These are phyloP conservation scores for Celoporthe dispersa DNA, from an alignment of 2,329 filamentous ascomycete species.

Conservation along the genomic window DNA sequence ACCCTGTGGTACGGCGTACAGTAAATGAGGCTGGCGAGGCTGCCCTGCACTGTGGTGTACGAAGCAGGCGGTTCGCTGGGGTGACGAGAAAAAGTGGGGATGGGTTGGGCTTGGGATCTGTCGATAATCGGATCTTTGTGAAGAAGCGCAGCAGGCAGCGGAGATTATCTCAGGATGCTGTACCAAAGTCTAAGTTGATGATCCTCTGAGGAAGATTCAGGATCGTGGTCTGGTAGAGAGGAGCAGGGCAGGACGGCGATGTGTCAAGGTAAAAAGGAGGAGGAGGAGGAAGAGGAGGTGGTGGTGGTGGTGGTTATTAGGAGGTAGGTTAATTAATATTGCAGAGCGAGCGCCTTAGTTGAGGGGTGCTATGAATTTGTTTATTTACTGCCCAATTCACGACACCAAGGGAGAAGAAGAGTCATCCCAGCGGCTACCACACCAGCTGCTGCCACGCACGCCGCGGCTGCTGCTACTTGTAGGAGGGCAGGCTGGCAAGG, in stretches of 20 bases:
- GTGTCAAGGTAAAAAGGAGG: neutral
- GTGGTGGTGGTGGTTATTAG: neutral
- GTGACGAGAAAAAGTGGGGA: slow-evolving; percentile 1
- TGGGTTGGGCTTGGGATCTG: neutral
- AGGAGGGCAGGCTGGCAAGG: neutral
- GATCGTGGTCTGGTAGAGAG: neutral
- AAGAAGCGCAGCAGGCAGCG: slow-evolving; percentile 14
- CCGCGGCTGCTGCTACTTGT: neutral
- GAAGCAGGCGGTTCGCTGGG: neutral
- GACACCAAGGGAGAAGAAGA: neutral
- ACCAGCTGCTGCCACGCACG: neutral
- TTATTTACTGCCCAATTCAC: neutral
- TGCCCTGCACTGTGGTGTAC: slow-evolving; percentile 16
- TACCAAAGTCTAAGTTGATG: neutral
- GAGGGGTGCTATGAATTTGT: neutral
- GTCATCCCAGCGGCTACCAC: neutral
- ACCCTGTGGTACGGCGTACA: slow-evolving; percentile 6
- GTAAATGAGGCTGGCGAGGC: neutral
- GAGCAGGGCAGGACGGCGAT: neutral
- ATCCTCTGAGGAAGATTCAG: neutral
- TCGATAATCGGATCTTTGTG: slow-evolving; percentile 5
- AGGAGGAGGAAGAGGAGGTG: neutral
- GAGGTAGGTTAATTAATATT: neutral
- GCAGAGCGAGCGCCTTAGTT: neutral
- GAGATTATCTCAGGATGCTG: slow-evolving; percentile 17